These are phyloP conservation scores for Lichtheimia corymbifera DNA, from an alignment of 371 early-diverging fungal genomes.

Conservation along the genomic window DNA sequence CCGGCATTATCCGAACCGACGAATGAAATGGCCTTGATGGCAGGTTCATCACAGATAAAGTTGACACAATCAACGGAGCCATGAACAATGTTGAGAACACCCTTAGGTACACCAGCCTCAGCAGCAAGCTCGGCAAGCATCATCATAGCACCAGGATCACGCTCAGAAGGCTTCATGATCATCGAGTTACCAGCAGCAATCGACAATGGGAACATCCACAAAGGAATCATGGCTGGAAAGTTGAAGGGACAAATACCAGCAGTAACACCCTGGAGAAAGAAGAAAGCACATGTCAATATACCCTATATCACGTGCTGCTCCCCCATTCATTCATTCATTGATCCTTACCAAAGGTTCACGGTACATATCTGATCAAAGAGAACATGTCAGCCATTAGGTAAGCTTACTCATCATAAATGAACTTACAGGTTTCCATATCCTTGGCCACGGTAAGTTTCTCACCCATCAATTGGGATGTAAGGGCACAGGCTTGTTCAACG, in stretches of 20 bases:
- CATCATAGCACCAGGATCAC: constrained; percentile 95
- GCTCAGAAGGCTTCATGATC: constrained; percentile 93
- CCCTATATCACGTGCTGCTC: no score
- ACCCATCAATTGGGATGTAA: constrained; percentile 83
- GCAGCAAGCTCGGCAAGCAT: constrained; percentile 88
- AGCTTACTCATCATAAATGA: constrained; percentile 1
- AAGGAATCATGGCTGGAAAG: constrained; percentile 96
- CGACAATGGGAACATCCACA: constrained; percentile 97
- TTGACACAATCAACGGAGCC: constrained; percentile 90
- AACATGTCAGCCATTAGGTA: not conserved
- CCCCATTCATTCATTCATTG: not conserved
- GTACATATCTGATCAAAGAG: constrained; percentile 62
- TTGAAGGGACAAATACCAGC: constrained; percentile 97
- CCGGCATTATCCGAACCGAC: constrained; percentile 91
- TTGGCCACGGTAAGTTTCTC: constrained; percentile 84
- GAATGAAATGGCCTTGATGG: constrained; percentile 92
- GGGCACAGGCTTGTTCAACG: constrained; percentile 87
- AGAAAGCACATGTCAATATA: no score
- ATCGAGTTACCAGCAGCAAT: constrained; percentile 90
- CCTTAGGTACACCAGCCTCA: constrained; percentile 93
- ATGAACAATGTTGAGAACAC: constrained; percentile 94
- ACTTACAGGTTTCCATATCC: constrained; percentile 91
- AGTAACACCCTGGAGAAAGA: constrained; percentile 72
- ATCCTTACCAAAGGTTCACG: constrained; percentile 77
- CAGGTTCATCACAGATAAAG: constrained; percentile 86